These are phyloP conservation scores for Sarocladiaceae sp. DNA, from an alignment of 2,329 filamentous ascomycete species.

Conservation along the genomic window DNA sequence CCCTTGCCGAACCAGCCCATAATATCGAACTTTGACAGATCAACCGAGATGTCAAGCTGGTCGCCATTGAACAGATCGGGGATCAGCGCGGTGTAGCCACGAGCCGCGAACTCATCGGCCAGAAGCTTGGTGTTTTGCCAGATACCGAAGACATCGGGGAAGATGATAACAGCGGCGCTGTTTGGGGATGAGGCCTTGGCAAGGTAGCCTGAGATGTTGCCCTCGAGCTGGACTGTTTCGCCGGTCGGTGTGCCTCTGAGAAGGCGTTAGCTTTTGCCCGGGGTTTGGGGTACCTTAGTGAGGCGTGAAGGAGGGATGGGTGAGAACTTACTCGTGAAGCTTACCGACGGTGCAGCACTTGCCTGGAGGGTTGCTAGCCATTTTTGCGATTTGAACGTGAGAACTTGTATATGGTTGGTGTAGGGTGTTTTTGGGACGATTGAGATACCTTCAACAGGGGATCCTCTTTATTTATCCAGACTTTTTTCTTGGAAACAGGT, in stretches of 20 bases:
- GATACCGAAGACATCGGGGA: constrained; percentile 47
- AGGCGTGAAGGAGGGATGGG: not conserved
- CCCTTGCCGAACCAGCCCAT: constrained; percentile 31
- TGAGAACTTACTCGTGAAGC: constrained; percentile 45
- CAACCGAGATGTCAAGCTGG: constrained; percentile 39
- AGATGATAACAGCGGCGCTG: constrained; percentile 38
- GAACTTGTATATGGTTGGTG: no score
- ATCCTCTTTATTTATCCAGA: not conserved
- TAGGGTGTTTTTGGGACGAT: no score
- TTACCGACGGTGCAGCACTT: constrained; percentile 50
- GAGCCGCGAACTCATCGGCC: constrained; percentile 30
- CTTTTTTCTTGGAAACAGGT: not conserved
- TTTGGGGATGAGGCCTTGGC: constrained; percentile 27
- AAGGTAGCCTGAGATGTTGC: constrained; percentile 45
- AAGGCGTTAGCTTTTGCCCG: not conserved
- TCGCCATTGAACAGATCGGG: constrained; percentile 30
- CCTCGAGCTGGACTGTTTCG: constrained; percentile 36
- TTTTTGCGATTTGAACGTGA: constrained; percentile 20
- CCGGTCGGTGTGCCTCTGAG: constrained; percentile 45
- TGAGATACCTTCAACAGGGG: not conserved
- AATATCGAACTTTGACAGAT: constrained; percentile 21
- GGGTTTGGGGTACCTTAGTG: not conserved
- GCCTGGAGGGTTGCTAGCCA: constrained; percentile 46
- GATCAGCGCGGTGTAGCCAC: constrained; percentile 28
- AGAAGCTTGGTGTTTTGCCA: constrained; percentile 36